Percentiles rank a stretch among this genome's conserved stretches.
Evolutionary conservation across 1,139 yeast species (phyloP).

Genomic region (Candida mesenterica): DNA sequence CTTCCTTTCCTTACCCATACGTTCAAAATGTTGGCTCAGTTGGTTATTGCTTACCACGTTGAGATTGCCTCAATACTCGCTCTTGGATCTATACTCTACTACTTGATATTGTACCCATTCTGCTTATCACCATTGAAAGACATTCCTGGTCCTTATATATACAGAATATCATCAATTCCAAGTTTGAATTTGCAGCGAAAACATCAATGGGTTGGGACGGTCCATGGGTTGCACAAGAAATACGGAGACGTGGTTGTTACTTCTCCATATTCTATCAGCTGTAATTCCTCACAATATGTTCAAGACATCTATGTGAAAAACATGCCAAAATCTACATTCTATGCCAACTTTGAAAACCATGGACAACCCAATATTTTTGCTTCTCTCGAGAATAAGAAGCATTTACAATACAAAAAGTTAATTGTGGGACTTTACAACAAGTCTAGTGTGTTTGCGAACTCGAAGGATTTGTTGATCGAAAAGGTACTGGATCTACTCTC

Average conservation of each 20-base stretch:
- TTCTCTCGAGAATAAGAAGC: slow-evolving; percentile 47
- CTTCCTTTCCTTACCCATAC: no score
- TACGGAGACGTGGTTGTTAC: slow-evolving; percentile 63
- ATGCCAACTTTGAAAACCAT: slow-evolving; percentile 61
- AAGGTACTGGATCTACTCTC: slow-evolving; percentile 26
- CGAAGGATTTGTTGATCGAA: slow-evolving; percentile 20
- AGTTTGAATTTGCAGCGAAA: slow-evolving; percentile 53
- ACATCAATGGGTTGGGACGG: slow-evolving; percentile 49
- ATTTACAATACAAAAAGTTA: slow-evolving; percentile 48
- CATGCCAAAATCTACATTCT: slow-evolving; percentile 59
- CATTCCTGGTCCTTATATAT: slow-evolving; percentile 62
- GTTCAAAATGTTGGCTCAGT: background rate
- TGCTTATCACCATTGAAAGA: slow-evolving; percentile 47
- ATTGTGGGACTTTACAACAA: slow-evolving; percentile 52
- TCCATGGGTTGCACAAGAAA: slow-evolving; percentile 49
- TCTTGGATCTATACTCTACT: slow-evolving; percentile 16
- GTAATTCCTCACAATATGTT: slow-evolving; percentile 46
- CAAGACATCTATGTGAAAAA: slow-evolving; percentile 58
- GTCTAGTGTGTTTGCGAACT: slow-evolving; percentile 34
- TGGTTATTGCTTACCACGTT: background rate
- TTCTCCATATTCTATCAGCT: slow-evolving; percentile 62
- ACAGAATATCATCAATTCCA: slow-evolving; percentile 47
- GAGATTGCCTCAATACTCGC: background rate
- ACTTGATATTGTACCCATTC: slow-evolving; percentile 43
- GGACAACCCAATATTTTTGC: slow-evolving; percentile 61